phyloP scores from a whole-genome alignment of 2,329 filamentous ascomycete genomes.

The Aspergillus awamori region DNA sequence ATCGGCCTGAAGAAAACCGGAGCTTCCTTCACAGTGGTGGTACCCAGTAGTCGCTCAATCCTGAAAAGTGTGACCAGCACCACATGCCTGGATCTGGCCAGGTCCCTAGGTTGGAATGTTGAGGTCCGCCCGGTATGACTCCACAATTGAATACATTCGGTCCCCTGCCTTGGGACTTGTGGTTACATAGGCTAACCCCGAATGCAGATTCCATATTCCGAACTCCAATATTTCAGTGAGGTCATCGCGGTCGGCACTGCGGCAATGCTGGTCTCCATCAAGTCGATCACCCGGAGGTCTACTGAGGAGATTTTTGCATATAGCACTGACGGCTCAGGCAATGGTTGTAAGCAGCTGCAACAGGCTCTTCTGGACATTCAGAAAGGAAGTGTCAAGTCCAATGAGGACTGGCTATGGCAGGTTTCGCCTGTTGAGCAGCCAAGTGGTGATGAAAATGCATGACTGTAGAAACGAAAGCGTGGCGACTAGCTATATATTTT shows the following conservation, averaged over 20 bases:
- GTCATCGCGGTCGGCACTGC: slow-evolving; percentile 33
- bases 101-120: slow-evolving; percentile 36
- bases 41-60: slow-evolving; percentile 33
- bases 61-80: slow-evolving; percentile 37
- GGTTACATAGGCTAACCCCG: neutral
- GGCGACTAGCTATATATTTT: too few relatives aligned
- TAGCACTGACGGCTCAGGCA: too few relatives aligned
- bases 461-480: too few relatives aligned
- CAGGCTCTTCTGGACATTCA: too few relatives aligned
- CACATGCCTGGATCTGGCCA: slow-evolving; percentile 28
- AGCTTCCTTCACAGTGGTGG: slow-evolving; percentile 27
- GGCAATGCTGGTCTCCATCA: slow-evolving; percentile 29
- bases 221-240: slow-evolving; percentile 28
- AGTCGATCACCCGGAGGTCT: slow-evolving; percentile 23
- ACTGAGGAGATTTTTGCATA: too few relatives aligned
- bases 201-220: slow-evolving; percentile 23
- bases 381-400: too few relatives aligned
- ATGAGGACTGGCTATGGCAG: too few relatives aligned
- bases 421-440: too few relatives aligned
- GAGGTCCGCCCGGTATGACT: slow-evolving; percentile 30
- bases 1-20: slow-evolving; percentile 32
- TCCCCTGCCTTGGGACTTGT: neutral
- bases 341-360: too few relatives aligned
- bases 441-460: too few relatives aligned
- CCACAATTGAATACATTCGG: too few relatives aligned